Conservation (phyloP, 495 filamentous ascomycete species). For the Parachaetomium inaequale region DNA sequence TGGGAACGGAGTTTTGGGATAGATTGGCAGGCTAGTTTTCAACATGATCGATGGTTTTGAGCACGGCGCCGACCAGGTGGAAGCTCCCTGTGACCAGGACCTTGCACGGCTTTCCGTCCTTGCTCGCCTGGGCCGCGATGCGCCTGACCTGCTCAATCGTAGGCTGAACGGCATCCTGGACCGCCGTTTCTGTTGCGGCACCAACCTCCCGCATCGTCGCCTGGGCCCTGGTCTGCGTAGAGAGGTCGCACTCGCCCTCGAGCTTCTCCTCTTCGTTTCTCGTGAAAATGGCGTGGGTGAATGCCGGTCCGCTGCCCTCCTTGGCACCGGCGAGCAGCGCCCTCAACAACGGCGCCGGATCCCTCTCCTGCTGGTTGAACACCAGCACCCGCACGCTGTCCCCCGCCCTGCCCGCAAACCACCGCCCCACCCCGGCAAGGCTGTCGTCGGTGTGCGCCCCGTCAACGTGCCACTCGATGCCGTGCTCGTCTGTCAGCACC, state of each 20-base stretch:
- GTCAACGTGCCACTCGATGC: conserved; percentile 77
- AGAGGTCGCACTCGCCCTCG: conserved; percentile 31
- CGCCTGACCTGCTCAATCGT: conserved; percentile 29
- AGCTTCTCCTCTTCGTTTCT: conserved; percentile 37
- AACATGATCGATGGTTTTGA: conserved; percentile 66
- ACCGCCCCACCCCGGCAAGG: conserved; percentile 63
- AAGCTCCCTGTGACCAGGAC: conserved; percentile 78
- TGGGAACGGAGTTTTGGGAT: conserved; percentile 5
- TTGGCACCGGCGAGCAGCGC: conserved; percentile 40
- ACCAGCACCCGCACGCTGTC: conserved; percentile 54
- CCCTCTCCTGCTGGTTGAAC: conserved; percentile 92
- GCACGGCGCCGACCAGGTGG: conserved; percentile 78
- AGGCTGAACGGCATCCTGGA: conserved; percentile 29
- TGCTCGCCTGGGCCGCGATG: conserved; percentile 17
- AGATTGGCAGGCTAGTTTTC: conserved; percentile 23
- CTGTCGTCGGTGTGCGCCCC: conserved; percentile 88
- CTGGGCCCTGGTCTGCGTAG: conserved; percentile 33
- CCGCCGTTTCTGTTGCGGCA: conserved; percentile 18
- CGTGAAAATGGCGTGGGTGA: conserved; percentile 41
- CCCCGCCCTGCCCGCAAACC: conserved; percentile 55
- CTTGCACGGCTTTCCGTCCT: conserved; percentile 18
- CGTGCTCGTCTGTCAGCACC: conserved; percentile 49
- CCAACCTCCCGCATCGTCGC: conserved; percentile 25
- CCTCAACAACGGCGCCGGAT: conserved; percentile 57
- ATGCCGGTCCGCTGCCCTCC: conserved; percentile 13